phyloP scores from a whole-genome alignment of 768 basidiomycete genomes.

The Leccinellum rugosiceps region DNA sequence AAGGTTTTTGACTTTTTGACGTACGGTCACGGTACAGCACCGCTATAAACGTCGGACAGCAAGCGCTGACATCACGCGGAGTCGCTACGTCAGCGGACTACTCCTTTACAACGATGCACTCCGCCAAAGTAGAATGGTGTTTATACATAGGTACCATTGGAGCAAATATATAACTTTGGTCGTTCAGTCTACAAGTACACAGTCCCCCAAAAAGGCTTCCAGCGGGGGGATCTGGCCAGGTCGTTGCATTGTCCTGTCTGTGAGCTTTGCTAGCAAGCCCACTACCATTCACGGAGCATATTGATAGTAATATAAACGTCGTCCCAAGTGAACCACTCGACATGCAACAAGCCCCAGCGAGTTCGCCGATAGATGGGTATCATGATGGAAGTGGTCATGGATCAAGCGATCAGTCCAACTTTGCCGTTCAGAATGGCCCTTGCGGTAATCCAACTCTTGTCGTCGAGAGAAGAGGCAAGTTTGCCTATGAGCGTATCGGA shows the following conservation, averaged over 20 bases:
- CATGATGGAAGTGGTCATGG: neutral
- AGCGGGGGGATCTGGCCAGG: neutral
- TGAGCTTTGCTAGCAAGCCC: neutral
- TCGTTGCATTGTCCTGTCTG: neutral
- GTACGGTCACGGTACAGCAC: too few relatives aligned
- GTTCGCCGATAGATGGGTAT: neutral
- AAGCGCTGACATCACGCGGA: too few relatives aligned
- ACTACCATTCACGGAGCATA: neutral
- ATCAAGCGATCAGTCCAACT: neutral
- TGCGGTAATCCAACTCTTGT: slow-evolving; percentile 13
- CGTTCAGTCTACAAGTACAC: too few relatives aligned
- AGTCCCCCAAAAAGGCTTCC: neutral
- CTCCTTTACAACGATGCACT: too few relatives aligned
- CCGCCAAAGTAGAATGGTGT: too few relatives aligned
- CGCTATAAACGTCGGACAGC: too few relatives aligned
- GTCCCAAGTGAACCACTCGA: neutral
- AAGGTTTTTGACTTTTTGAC: too few relatives aligned
- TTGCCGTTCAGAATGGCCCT: neutral
- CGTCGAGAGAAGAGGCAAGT: slow-evolving; percentile 15
- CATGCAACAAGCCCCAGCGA: slow-evolving; percentile 1
- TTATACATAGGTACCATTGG: too few relatives aligned
- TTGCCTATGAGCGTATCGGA: slow-evolving; percentile 24
- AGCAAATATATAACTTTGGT: too few relatives aligned
- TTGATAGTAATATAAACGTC: neutral
- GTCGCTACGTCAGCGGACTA: too few relatives aligned